A percentile compares a stretch with the other conserved stretches of the same genome.
These are phyloP conservation scores for Globisporangium paddicum DNA, from an alignment of 352 stramenopile genomes.

Conservation along the genomic window DNA sequence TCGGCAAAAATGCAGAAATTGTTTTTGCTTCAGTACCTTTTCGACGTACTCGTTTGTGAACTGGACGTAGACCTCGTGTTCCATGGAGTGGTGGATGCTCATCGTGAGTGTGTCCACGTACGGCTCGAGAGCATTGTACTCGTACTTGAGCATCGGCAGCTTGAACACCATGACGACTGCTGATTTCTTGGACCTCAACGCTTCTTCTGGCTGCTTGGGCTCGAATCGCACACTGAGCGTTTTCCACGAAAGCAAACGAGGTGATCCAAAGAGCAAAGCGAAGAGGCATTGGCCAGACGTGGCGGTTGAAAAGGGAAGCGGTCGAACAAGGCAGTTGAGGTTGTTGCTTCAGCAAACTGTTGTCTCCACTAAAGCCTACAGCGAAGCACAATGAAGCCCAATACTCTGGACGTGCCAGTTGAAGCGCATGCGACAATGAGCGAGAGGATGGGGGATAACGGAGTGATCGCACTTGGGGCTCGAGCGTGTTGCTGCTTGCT, in stretches of 20 bases:
- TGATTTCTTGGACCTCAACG: neutral
- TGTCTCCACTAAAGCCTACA: no score
- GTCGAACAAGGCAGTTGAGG: no score
- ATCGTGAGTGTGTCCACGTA: constrained; percentile 51
- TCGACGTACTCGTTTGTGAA: constrained; percentile 33
- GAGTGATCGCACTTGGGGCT: neutral
- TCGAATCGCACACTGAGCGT: neutral
- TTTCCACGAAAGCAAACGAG: neutral
- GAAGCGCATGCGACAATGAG: neutral
- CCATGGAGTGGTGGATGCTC: constrained; percentile 49
- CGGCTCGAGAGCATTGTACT: constrained; percentile 49
- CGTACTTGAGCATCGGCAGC: constrained; percentile 40
- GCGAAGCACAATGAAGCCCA: no score
- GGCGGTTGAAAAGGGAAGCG: neutral
- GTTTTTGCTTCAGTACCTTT: constrained; percentile 27
- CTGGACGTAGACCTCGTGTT: constrained; percentile 42
- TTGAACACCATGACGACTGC: constrained; percentile 26
- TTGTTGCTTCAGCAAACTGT: no score
- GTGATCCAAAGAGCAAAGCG: neutral
- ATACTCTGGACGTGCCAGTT: no score
- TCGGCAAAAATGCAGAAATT: neutral
- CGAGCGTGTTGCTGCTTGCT: neutral
- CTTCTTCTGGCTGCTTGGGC: neutral
- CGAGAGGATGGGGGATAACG: neutral
- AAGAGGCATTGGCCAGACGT: neutral